Evolutionary conservation across 768 basidiomycete genomes (phyloP).

Genomic region (Tephrocybe sp.): DNA sequence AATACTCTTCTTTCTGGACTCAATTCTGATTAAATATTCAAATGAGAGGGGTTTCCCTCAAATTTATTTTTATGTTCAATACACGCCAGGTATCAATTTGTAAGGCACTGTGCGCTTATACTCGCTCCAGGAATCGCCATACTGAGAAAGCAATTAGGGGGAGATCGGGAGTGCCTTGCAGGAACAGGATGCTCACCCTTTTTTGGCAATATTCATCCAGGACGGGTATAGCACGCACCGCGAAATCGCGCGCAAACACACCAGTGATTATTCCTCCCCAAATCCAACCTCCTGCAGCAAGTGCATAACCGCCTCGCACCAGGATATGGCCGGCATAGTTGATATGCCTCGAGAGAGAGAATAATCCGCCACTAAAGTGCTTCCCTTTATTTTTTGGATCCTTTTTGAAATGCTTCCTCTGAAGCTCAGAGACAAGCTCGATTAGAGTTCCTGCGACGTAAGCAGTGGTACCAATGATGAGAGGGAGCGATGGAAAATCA

Average conservation of each 20-base stretch:
- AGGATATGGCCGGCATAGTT: constrained; percentile 23
- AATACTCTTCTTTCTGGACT: not conserved
- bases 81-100: constrained; percentile 6
- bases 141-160: not conserved
- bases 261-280: constrained; percentile 6
- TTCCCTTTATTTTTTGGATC: constrained; percentile 21
- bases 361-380: constrained; percentile 19
- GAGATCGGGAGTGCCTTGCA: not conserved
- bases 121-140: constrained; percentile 6
- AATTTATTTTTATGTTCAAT: not conserved
- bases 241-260: constrained; percentile 7
- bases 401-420: constrained; percentile 22
- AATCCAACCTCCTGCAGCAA: constrained; percentile 12
- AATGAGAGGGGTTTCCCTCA: too few relatives aligned
- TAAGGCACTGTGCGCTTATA: constrained; percentile 7
- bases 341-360: constrained; percentile 21
- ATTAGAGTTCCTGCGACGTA: constrained; percentile 15
- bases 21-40: too few relatives aligned
- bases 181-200: constrained; percentile 1
- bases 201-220: constrained; percentile 11
- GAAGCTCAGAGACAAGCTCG: constrained; percentile 18
- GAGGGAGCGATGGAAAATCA: constrained; percentile 10
- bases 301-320: constrained; percentile 21
- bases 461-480: constrained; percentile 13
- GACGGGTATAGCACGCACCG: constrained; percentile 4